Percentiles rank a stretch among this genome's conserved stretches.
These are phyloP conservation scores for Cubamyces lactineus DNA, from an alignment of 768 basidiomycete species.

Conservation along the genomic window DNA sequence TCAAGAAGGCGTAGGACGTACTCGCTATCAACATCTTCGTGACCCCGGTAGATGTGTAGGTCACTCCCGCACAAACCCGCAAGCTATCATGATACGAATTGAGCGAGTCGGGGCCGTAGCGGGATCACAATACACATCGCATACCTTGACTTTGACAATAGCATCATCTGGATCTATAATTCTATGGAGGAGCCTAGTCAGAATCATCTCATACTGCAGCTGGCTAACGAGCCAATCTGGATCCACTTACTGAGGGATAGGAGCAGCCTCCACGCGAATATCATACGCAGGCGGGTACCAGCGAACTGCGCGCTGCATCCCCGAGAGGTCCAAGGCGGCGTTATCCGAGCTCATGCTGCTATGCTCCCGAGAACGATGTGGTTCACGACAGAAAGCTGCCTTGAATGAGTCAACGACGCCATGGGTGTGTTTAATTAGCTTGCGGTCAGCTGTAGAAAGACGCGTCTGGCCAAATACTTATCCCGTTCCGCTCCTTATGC, in stretches of 20 bases:
- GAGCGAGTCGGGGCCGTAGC: too few relatives aligned
- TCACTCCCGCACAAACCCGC: constrained; percentile 76
- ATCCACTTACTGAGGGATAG: constrained; percentile 51
- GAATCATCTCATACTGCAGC: neutral
- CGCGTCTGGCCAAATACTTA: too few relatives aligned
- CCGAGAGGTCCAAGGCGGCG: neutral
- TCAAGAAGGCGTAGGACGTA: constrained; percentile 37
- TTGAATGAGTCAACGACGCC: too few relatives aligned
- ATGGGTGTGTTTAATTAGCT: too few relatives aligned
- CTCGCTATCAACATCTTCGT: constrained; percentile 55
- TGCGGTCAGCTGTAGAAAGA: too few relatives aligned
- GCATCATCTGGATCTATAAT: constrained; percentile 77
- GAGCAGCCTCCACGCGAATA: constrained; percentile 66
- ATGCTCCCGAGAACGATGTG: neutral
- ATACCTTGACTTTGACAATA: constrained; percentile 72
- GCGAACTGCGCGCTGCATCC: constrained; percentile 48
- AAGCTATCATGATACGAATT: constrained; percentile 43
- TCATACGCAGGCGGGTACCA: constrained; percentile 73
- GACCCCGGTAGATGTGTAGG: constrained; percentile 74
- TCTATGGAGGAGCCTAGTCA: constrained; percentile 38
- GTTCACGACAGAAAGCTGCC: neutral
- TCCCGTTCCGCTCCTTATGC: too few relatives aligned
- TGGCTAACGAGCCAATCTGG: neutral
- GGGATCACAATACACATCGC: too few relatives aligned
- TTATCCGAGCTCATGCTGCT: neutral